Conservation (phyloP, 2,329 filamentous ascomycete genomes). For the Cyclaneusma minus region DNA sequence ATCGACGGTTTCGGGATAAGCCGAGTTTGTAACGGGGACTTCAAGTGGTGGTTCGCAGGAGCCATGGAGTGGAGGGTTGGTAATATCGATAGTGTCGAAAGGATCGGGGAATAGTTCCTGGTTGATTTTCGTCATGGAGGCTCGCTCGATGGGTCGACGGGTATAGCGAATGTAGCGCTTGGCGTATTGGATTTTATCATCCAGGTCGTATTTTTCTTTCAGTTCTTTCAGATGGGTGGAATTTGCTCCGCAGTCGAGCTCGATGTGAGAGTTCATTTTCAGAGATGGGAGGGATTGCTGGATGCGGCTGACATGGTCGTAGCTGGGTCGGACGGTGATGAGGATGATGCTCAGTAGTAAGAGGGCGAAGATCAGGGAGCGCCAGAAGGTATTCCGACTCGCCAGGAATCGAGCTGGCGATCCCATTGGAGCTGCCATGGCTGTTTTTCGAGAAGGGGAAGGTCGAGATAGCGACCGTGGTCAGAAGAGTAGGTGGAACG, state of each 20-base stretch:
- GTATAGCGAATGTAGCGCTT: constrained; percentile 38
- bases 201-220: constrained; percentile 30
- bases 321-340: constrained; percentile 8
- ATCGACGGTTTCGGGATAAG: constrained; percentile 32
- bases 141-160: constrained; percentile 31
- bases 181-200: constrained; percentile 36
- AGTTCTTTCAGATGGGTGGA: constrained; percentile 27
- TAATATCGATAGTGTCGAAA: constrained; percentile 32
- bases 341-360: constrained; percentile 11
- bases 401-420: constrained; percentile 6
- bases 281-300: constrained; percentile 6
- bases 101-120: constrained; percentile 30
- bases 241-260: constrained; percentile 30
- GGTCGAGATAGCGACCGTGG: too few species aligned
- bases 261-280: constrained; percentile 3
- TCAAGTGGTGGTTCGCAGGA: constrained; percentile 32
- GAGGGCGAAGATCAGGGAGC: constrained; percentile 9
- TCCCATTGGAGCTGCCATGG: constrained; percentile 4
- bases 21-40: constrained; percentile 33
- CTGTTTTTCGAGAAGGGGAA: too few species aligned
- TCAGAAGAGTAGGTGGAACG: too few species aligned
- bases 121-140: constrained; percentile 32
- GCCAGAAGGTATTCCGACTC: constrained; percentile 10
- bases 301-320: constrained; percentile 4
- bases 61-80: constrained; percentile 23